Conservation (phyloP, 1,284 basidiomycete species). For the Leucoagaricus sp. region DNA sequence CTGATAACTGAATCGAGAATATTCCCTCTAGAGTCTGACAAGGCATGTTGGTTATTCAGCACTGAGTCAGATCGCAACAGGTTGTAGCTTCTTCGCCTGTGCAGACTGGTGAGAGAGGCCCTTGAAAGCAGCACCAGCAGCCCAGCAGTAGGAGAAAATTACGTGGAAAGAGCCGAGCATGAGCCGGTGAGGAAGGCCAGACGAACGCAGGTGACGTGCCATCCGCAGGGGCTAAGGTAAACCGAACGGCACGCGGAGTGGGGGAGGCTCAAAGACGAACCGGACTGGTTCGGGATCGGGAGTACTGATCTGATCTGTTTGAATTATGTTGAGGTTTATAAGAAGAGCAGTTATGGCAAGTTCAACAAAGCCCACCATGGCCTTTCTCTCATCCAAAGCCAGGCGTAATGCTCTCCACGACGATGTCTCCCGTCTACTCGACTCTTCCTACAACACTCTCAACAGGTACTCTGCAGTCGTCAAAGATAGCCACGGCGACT, state of each 20-base stretch:
- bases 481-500: slow-evolving; percentile 54
- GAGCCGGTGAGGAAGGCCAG: neutral
- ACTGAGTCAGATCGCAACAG: neutral
- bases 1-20: slow-evolving; percentile 1
- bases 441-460: slow-evolving; percentile 50
- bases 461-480: slow-evolving; percentile 29
- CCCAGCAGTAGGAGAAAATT: neutral
- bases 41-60: neutral
- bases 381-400: slow-evolving; percentile 7
- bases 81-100: no score
- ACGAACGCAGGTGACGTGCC: slow-evolving; percentile 5
- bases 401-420: slow-evolving; percentile 13
- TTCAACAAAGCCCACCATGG: slow-evolving; percentile 7
- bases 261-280: slow-evolving; percentile 7
- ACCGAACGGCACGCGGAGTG: slow-evolving; percentile 13
- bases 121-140: neutral
- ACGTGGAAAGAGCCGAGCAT: neutral
- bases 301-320: slow-evolving; percentile 1
- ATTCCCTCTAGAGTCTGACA: neutral
- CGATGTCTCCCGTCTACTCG: slow-evolving; percentile 63
- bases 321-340: neutral
- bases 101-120: neutral
- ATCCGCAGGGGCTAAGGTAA: neutral
- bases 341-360: neutral
- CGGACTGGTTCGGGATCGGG: slow-evolving; percentile 1